Evolutionary conservation across 2,329 filamentous ascomycete genomes (phyloP).

Genomic region (Cryphonectria japonica): DNA sequence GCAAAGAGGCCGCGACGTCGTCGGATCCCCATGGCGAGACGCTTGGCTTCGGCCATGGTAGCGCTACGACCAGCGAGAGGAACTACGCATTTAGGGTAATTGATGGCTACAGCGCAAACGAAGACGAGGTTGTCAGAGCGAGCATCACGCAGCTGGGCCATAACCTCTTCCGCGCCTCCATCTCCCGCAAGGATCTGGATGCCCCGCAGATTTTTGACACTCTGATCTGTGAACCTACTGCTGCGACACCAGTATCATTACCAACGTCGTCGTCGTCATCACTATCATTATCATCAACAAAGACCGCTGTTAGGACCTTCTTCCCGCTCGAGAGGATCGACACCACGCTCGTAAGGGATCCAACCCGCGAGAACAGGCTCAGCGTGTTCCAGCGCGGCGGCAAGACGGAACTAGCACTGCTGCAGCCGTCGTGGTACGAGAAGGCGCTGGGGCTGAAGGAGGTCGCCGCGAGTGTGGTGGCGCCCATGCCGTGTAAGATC

Average conservation of each 20-base stretch:
- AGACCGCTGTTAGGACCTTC: conserved; percentile 65
- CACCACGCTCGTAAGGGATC: conserved; percentile 72
- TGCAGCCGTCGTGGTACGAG: conserved; percentile 77
- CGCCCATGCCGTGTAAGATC: conserved; percentile 98
- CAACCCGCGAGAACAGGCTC: conserved; percentile 58
- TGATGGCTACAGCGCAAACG: conserved; percentile 67
- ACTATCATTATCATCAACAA: conserved; percentile 30
- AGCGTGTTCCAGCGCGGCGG: conserved; percentile 76
- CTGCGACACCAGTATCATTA: conserved; percentile 33
- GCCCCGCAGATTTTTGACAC: conserved; percentile 47
- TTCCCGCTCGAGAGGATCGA: conserved; percentile 81
- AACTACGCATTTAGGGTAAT: conserved; percentile 57
- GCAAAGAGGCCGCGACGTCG: conserved; percentile 33
- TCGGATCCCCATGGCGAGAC: conserved; percentile 50
- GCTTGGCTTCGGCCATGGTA: conserved; percentile 58
- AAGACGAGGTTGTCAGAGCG: conserved; percentile 63
- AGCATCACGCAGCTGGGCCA: conserved; percentile 52
- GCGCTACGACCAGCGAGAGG: conserved; percentile 46
- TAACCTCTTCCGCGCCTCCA: conserved; percentile 50
- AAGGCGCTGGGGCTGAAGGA: conserved; percentile 86
- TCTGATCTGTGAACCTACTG: conserved; percentile 47
- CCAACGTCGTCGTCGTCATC: neutral
- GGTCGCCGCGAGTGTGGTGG: conserved; percentile 77
- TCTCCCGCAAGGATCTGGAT: conserved; percentile 48
- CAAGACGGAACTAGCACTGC: conserved; percentile 62